Evolutionary conservation across 1,139 yeast genomes (phyloP), one percentile per base, ranked within the genome.

Genomic region (Yamadazyma oceani): DNA sequence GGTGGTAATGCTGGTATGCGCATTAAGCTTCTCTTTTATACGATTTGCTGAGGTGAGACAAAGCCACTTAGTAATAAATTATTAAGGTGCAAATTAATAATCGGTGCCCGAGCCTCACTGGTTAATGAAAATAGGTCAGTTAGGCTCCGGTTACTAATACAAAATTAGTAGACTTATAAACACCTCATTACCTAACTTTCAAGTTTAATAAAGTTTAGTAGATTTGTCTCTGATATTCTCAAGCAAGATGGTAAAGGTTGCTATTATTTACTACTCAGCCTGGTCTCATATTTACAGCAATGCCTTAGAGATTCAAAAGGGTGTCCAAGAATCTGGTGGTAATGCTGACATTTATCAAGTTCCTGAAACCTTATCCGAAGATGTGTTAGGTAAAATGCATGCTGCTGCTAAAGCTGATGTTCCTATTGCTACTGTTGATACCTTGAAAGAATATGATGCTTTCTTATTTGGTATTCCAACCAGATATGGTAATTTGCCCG

Each of bases 241-340:
- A n/a, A n/a, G n/a, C n/a, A n/a, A n/a, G n/a, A n/a, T n/a, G 3
- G 37, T 39, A 37, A 42, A 39, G 16, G 25, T 62, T 44, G 75
- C 75, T 39, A 84, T 88, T 54, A 74, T 88, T 61, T 80, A 82
- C 62, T 88, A 88, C 78, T 78, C 96, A 38, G 64, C 82, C 57
- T 87, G 85, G 73, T 89, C 89, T 53, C 96, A 88, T 68, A 67
- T 84, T 51, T 38, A 35, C 6, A 26, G 36, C 17, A 31, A 32
- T 19, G 38, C 40, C 17, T 26, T 37, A 22, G 21, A 61, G 8
- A 64, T 51, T 37, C 60, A 65, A 53, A 46, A 49, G 41, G 71
- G 72, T 35, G 53, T 66, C 26, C 69, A 61, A 49, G 51, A 62
- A 26, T 66, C 71, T 12, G 73, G 73, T 32, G 69, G 67, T 32